Evolutionary conservation across 805 yeast genomes (phyloP).

Genomic region (Candida stauntonica): DNA sequence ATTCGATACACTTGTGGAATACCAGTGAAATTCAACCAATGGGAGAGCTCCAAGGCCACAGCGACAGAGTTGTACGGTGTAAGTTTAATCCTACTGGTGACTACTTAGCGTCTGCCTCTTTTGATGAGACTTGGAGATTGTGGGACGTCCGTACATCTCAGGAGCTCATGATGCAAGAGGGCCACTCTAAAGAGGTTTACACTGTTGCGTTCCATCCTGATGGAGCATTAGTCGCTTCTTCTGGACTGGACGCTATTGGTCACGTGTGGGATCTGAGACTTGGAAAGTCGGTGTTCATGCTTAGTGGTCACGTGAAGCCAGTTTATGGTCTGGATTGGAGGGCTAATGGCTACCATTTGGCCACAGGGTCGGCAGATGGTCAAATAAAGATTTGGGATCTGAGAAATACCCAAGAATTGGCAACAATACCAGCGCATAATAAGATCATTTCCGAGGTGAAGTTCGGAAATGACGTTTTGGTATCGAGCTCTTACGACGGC

Average conservation of each 20-base stretch:
- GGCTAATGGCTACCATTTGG: slow-evolving; percentile 66
- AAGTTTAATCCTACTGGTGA: slow-evolving; percentile 62
- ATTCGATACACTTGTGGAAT: slow-evolving; percentile 13
- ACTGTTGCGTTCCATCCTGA: slow-evolving; percentile 63
- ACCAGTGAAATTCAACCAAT: slow-evolving; percentile 8
- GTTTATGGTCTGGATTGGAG: slow-evolving; percentile 73
- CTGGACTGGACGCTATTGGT: slow-evolving; percentile 71
- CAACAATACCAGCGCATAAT: slow-evolving; percentile 68
- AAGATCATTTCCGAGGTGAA: slow-evolving; percentile 64
- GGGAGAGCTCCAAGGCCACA: slow-evolving; percentile 39
- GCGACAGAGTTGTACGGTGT: slow-evolving; percentile 50
- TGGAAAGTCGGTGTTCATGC: slow-evolving; percentile 56
- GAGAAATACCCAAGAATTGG: slow-evolving; percentile 41
- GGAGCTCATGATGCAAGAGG: slow-evolving; percentile 71
- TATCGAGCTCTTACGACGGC: slow-evolving; percentile 71
- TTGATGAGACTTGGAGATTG: slow-evolving; percentile 81
- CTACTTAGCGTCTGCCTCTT: slow-evolving; percentile 66
- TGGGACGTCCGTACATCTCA: slow-evolving; percentile 62
- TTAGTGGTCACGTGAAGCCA: slow-evolving; percentile 69
- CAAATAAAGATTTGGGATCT: slow-evolving; percentile 83
- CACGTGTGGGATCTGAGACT: slow-evolving; percentile 84
- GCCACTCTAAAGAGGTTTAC: slow-evolving; percentile 74
- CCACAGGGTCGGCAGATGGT: slow-evolving; percentile 84
- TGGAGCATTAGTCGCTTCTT: slow-evolving; percentile 72
- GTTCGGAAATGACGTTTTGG: slow-evolving; percentile 41